Base-by-base conservation (phyloP, 768 basidiomycete genomes). In the Boletus bicolor region DNA sequence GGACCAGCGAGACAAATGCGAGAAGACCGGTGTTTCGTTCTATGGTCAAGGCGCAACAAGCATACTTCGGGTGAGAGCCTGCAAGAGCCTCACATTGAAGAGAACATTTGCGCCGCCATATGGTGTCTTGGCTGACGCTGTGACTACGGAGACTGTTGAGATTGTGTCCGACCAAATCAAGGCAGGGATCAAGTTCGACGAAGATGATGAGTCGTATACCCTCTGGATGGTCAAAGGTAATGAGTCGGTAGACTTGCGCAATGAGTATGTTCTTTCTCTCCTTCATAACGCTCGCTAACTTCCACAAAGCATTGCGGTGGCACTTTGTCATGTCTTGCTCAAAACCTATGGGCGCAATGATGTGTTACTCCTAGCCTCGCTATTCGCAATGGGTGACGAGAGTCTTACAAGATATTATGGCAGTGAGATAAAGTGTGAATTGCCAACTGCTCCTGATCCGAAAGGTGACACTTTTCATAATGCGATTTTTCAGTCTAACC, bases 301-400 rank as follows among this genome's bases (percentile, higher is more conserved):
- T 54, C 1, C 26, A 7, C 14, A 3, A 44, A 62, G 60, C 15
- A 30, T 51, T 7, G 60, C 61, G n/a, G 45, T 62, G 21, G 56
- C 49, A 2, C 49, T 62, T 26, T 62, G 60, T 37, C 48, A 47
- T 3, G 45, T 41, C 15, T 37, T 63, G 11, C 61, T 62, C 34
- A 59, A 54, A 10, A 59, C 48, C 1, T 62, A 59, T 26, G 42
- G 42, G 28, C 61, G 45, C 7, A 41, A 51, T 44, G 61, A 62
- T 7, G 37, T 62, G 21, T 36, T 62, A 5, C 61, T 63, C 35
- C 35, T 62, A 11, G 49, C 60, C 5, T 59, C 56, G 5, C 48
- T 62, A 5, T 41, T 62, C 4, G 39, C 39, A 19, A 53, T 39
- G 48, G 37, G n/a, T 8, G 48, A 50, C 11, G 1, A 62, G 36